Conservation (phyloP, 2,329 filamentous ascomycete species). For the Cladosporium sphaerospermum region DNA sequence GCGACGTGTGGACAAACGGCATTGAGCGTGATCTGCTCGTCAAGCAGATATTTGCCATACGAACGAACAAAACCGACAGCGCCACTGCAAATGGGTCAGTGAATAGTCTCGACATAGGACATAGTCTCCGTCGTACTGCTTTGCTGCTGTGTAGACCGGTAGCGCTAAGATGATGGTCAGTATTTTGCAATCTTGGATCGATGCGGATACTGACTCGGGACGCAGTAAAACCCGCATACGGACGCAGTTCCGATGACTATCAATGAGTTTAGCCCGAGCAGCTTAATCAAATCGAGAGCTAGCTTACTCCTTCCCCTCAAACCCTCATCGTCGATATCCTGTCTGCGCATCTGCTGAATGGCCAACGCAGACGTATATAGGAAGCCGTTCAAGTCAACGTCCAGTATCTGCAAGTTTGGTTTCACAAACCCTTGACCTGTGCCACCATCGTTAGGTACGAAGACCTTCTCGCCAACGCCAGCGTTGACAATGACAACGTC, state of each 20-base stretch:
- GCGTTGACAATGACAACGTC: conserved; percentile 38
- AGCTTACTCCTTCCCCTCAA: conserved; percentile 35
- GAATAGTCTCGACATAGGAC: neutral
- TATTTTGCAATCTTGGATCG: neutral
- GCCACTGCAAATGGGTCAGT: conserved; percentile 18
- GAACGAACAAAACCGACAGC: conserved; percentile 35
- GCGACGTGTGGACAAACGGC: conserved; percentile 39
- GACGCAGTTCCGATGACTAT: conserved; percentile 25
- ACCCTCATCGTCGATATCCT: conserved; percentile 29
- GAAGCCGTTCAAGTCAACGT: conserved; percentile 39
- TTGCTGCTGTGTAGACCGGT: conserved; percentile 40
- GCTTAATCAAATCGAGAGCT: neutral
- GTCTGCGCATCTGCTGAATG: conserved; percentile 40
- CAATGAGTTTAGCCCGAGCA: too few species aligned
- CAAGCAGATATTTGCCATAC: conserved; percentile 36
- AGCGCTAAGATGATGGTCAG: conserved; percentile 20
- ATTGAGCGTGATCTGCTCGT: conserved; percentile 38
- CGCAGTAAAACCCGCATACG: conserved; percentile 39
- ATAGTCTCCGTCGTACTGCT: conserved; percentile 26
- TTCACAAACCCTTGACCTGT: conserved; percentile 28
- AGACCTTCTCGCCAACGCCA: conserved; percentile 36
- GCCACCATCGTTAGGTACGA: conserved; percentile 26
- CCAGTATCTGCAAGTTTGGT: conserved; percentile 35
- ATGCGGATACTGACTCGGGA: conserved; percentile 27
- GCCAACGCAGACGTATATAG: conserved; percentile 38